These are phyloP conservation scores for Suhomyces maxii DNA, from an alignment of 1,139 yeast species.

Conservation along the genomic window DNA sequence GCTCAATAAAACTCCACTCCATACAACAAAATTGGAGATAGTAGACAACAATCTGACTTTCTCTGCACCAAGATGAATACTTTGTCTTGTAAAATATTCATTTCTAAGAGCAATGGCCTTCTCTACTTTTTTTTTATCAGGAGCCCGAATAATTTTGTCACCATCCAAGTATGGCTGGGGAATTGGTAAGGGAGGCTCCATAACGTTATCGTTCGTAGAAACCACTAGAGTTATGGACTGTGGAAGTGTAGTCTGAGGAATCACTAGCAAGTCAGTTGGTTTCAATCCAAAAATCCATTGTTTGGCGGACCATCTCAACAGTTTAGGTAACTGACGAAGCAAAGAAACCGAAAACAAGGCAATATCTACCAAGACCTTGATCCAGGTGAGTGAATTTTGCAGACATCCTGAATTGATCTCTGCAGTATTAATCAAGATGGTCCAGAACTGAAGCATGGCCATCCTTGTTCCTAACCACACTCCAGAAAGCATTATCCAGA, in stretches of 20 bases:
- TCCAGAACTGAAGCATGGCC: background rate
- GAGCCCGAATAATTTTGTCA: conserved; percentile 36
- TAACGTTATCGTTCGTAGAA: background rate
- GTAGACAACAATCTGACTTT: conserved; percentile 37
- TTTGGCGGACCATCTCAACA: background rate
- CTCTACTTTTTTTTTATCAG: conserved; percentile 34
- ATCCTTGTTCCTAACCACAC: background rate
- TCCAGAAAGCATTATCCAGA: background rate
- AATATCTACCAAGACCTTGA: background rate
- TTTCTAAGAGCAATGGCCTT: conserved; percentile 29
- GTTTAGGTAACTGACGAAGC: background rate
- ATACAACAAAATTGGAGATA: conserved; percentile 37
- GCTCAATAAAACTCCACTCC: conserved; percentile 31
- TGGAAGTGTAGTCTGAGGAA: conserved; percentile 2
- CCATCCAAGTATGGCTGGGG: conserved; percentile 46
- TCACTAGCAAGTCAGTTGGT: background rate
- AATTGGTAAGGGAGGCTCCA: conserved; percentile 18
- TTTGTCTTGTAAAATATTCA: conserved; percentile 39
- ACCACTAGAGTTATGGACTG: conserved; percentile 5
- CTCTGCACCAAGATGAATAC: conserved; percentile 42
- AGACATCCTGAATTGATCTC: background rate
- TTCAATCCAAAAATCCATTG: background rate
- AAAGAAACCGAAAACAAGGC: no score
- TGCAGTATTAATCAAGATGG: background rate
- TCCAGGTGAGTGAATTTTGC: background rate